A percentile compares a stretch with the other conserved stretches of the same genome.
Conservation (phyloP, 1,284 basidiomycete genomes). For the Malassezia nana region DNA sequence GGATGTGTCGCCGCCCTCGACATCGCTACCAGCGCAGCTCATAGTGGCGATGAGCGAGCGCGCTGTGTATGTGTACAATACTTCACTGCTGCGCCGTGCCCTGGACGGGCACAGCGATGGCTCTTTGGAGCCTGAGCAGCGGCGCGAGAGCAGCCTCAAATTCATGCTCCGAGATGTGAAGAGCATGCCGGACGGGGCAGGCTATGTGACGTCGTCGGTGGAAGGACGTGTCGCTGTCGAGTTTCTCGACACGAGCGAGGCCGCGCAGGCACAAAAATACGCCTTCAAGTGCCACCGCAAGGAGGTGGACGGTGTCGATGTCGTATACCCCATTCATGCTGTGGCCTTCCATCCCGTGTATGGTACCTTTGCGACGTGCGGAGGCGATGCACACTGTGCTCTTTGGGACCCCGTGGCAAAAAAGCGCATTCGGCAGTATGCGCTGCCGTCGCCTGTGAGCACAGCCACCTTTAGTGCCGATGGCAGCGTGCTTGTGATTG, state of each 20-base stretch:
- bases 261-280: slow-evolving; percentile 73
- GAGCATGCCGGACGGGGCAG: slow-evolving; percentile 81
- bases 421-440: slow-evolving; percentile 83
- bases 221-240: slow-evolving; percentile 95
- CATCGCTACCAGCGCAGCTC: slow-evolving; percentile 20
- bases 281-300: slow-evolving; percentile 96
- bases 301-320: slow-evolving; percentile 79
- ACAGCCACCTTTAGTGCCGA: slow-evolving; percentile 28
- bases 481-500: slow-evolving; percentile 29
- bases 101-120: slow-evolving; percentile 12
- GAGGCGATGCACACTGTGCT: slow-evolving; percentile 79
- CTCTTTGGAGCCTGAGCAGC: slow-evolving; percentile 52
- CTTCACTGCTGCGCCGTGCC: slow-evolving; percentile 20
- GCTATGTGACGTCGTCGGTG: slow-evolving; percentile 83
- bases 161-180: slow-evolving; percentile 84
- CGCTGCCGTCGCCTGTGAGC: slow-evolving; percentile 24
- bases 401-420: slow-evolving; percentile 96
- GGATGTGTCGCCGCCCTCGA: slow-evolving; percentile 20
- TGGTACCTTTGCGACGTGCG: slow-evolving; percentile 88
- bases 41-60: slow-evolving; percentile 39
- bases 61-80: slow-evolving; percentile 32
- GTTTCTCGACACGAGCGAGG: slow-evolving; percentile 75
- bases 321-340: slow-evolving; percentile 94
- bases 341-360: slow-evolving; percentile 66
- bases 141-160: slow-evolving; percentile 83